Evolutionary conservation across 345 rosid genomes (phyloP).

Genomic region (Cochlearia excelsa): DNA sequence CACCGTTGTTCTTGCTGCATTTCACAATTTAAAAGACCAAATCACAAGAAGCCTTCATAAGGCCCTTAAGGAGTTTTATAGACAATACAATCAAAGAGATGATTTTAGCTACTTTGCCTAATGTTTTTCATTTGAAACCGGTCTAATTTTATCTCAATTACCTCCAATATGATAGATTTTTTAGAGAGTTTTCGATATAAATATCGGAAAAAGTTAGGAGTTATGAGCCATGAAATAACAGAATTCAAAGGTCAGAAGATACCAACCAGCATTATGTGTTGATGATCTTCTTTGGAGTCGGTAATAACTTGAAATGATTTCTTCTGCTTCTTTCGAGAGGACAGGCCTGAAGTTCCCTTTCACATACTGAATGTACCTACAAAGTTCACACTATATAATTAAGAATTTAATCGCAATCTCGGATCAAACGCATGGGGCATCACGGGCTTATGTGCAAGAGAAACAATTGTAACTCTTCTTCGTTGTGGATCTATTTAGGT

Average conservation of each 20-base stretch:
- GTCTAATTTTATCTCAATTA: background rate
- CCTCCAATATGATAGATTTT: background rate
- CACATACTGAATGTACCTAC: constrained; percentile 80
- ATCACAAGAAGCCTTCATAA: background rate
- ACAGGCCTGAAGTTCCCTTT: constrained; percentile 75
- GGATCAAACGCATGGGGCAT: constrained; percentile 3
- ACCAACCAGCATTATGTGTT: constrained; percentile 94
- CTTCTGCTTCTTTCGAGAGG: constrained; percentile 84
- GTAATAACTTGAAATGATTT: constrained; percentile 81
- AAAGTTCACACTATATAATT: constrained; percentile 2
- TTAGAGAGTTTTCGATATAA: background rate
- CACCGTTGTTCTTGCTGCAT: constrained; percentile 89
- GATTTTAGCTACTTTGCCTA: background rate
- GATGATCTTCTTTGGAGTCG: constrained; percentile 97
- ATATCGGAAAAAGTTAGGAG: background rate
- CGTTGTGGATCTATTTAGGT: background rate
- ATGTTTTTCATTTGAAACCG: background rate
- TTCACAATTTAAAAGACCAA: constrained; percentile 12
- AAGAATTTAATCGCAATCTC: background rate
- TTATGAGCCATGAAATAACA: background rate
- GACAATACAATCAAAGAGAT: too few species aligned
- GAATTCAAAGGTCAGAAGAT: constrained; percentile 5
- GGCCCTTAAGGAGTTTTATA: too few species aligned
- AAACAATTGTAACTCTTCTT: constrained; percentile 1
- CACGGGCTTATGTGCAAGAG: background rate